phyloP scores from a whole-genome alignment of 2,329 filamentous ascomycete genomes.

The Penicillium sp. region DNA sequence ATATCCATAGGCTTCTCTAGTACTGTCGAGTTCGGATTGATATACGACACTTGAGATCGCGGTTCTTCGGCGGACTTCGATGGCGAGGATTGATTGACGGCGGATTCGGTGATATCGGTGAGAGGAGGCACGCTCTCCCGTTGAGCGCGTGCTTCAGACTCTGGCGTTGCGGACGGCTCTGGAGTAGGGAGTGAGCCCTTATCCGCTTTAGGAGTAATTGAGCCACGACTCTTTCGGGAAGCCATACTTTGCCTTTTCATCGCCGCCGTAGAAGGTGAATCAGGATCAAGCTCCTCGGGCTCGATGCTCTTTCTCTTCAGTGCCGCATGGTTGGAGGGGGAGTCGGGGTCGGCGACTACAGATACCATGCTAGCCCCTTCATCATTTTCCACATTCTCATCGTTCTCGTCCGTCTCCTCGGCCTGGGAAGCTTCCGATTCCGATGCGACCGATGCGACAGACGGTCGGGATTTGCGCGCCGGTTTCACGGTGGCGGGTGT shows the following conservation, averaged over 20 bases:
- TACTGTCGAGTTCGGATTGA: conserved; percentile 75
- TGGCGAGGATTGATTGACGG: conserved; percentile 63
- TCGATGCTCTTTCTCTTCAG: conserved; percentile 33
- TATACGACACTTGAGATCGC: conserved; percentile 60
- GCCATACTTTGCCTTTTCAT: conserved; percentile 70
- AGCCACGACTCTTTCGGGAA: conserved; percentile 47
- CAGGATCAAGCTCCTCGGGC: conserved; percentile 51
- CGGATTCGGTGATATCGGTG: conserved; percentile 72
- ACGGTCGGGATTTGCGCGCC: conserved; percentile 44
- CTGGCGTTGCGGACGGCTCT: conserved; percentile 59
- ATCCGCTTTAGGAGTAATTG: conserved; percentile 44
- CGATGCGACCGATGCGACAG: conserved; percentile 51
- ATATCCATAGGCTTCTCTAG: conserved; percentile 94
- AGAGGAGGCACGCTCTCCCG: conserved; percentile 63
- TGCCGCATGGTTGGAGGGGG: conserved; percentile 58
- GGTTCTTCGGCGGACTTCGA: conserved; percentile 47
- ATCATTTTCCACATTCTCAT: conserved; percentile 40
- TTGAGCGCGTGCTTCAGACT: conserved; percentile 42
- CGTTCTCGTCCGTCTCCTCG: conserved; percentile 55
- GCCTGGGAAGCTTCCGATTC: conserved; percentile 65
- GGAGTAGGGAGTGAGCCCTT: conserved; percentile 52
- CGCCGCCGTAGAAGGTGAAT: conserved; percentile 61
- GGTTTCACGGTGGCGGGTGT: conserved; percentile 45
- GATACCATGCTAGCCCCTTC: conserved; percentile 35
- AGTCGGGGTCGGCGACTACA: conserved; percentile 52